Conservation (phyloP, 1,284 basidiomycete species). For the Ustilago bromivora region DNA sequence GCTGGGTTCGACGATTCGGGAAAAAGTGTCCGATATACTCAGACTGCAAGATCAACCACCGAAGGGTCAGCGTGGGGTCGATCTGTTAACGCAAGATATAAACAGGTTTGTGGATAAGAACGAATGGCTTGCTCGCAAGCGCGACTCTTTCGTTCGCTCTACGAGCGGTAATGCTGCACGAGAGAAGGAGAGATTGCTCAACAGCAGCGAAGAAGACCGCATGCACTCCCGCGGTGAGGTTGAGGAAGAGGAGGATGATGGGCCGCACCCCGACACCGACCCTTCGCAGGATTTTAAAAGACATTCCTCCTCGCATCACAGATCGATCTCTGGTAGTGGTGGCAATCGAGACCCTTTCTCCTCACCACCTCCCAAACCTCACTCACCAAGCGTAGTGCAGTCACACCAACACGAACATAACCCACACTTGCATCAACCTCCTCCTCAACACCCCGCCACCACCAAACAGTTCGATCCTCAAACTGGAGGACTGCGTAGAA, state of each 20-base stretch:
- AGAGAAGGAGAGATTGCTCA: conserved; percentile 25
- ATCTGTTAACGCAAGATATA: conserved; percentile 54
- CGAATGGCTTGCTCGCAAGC: conserved; percentile 52
- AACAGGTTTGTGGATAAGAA: conserved; percentile 51
- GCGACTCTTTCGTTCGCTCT: conserved; percentile 31
- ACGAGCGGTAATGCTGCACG: conserved; percentile 12
- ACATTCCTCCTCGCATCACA: conserved; percentile 8
- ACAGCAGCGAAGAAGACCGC: not conserved
- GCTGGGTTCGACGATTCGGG: conserved; percentile 42
- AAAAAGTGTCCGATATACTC: conserved; percentile 51
- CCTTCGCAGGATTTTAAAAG: conserved; percentile 12
- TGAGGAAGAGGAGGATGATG: conserved; percentile 27
- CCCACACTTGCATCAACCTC: conserved; percentile 35
- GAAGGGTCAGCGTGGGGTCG: conserved; percentile 52
- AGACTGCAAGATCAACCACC: conserved; percentile 46
- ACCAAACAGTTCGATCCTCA: not conserved
- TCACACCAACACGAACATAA: conserved; percentile 18
- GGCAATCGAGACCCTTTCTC: conserved; percentile 29
- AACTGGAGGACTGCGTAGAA: conserved; percentile 10
- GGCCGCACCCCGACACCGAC: conserved; percentile 42
- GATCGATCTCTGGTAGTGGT: not conserved
- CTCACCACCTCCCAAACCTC: conserved; percentile 13
- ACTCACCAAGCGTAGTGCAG: not conserved
- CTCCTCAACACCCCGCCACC: conserved; percentile 36
- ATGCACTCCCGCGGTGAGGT: conserved; percentile 1